These are phyloP conservation scores for Penicillium rolfsii DNA, from an alignment of 2,329 filamentous ascomycete species.

Conservation along the genomic window DNA sequence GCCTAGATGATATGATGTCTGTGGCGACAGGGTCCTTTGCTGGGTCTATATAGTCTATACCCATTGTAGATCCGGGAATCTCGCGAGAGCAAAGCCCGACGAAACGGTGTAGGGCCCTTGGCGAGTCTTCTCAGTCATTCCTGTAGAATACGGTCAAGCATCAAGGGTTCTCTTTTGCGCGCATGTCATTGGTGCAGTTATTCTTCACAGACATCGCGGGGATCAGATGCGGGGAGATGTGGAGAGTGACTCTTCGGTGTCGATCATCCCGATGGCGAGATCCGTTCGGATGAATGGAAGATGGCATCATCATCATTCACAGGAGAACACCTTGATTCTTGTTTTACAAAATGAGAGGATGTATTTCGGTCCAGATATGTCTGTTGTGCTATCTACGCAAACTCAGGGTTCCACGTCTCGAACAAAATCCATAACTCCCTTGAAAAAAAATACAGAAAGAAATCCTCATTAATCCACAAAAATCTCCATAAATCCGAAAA, in stretches of 20 bases:
- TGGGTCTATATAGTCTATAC: constrained; percentile 18
- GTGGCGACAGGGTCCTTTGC: not conserved
- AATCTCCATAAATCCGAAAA: constrained; percentile 6
- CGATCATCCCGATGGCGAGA: constrained; percentile 20
- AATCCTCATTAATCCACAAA: not conserved
- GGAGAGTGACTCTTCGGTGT: constrained; percentile 16
- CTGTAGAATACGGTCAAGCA: not conserved
- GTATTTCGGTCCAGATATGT: not conserved
- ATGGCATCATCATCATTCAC: constrained; percentile 5
- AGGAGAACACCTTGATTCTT: not conserved
- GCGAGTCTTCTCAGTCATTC: constrained; percentile 4
- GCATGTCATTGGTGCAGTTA: constrained; percentile 35
- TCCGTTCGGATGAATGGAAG: not conserved
- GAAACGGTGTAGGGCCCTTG: not conserved
- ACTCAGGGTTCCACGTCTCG: not conserved
- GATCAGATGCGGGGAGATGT: constrained; percentile 22
- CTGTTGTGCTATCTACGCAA: not conserved
- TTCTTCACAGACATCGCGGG: constrained; percentile 22
- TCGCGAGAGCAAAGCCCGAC: constrained; percentile 7
- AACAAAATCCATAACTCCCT: not conserved
- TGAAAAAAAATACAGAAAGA: constrained; percentile 5
- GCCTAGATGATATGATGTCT: not conserved
- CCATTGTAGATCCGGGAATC: not conserved
- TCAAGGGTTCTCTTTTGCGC: not conserved
- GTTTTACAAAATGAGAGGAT: not conserved